These are phyloP conservation scores for Globisporangium spiculum DNA, from an alignment of 352 stramenopile genomes.

Conservation along the genomic window DNA sequence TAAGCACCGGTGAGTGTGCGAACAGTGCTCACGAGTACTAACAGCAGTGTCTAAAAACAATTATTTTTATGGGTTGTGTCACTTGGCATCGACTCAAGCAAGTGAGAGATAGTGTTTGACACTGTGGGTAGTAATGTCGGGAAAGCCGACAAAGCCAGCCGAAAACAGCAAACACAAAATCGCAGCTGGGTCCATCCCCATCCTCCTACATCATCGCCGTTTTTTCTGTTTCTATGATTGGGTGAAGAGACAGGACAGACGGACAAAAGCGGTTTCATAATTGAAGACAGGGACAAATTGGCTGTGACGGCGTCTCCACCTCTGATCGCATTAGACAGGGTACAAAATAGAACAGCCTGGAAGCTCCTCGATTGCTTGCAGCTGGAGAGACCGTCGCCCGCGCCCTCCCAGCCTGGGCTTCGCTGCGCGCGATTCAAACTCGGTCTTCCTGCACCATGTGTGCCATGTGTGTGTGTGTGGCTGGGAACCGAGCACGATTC, in stretches of 20 bases:
- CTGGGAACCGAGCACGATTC: not conserved
- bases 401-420: no score
- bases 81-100: no score
- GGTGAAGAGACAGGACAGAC: constrained; percentile 2
- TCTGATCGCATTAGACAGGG: not conserved
- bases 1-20: not conserved
- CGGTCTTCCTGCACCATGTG: not conserved
- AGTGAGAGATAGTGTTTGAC: no score
- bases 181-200: not conserved
- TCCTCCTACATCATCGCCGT: not conserved
- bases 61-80: no score
- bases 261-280: not conserved
- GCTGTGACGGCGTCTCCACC: not conserved
- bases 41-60: no score
- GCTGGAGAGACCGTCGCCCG: not conserved
- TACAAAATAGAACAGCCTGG: not conserved
- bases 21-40: not conserved
- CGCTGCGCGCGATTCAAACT: not conserved
- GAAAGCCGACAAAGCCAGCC: not conserved
- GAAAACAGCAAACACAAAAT: not conserved
- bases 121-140: not conserved
- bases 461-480: not conserved
- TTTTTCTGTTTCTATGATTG: not conserved
- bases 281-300: not conserved
- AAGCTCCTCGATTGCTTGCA: constrained; percentile 8